Base-by-base conservation (phyloP, 129 eudicot species). In the Artemisia tridentata region DNA sequence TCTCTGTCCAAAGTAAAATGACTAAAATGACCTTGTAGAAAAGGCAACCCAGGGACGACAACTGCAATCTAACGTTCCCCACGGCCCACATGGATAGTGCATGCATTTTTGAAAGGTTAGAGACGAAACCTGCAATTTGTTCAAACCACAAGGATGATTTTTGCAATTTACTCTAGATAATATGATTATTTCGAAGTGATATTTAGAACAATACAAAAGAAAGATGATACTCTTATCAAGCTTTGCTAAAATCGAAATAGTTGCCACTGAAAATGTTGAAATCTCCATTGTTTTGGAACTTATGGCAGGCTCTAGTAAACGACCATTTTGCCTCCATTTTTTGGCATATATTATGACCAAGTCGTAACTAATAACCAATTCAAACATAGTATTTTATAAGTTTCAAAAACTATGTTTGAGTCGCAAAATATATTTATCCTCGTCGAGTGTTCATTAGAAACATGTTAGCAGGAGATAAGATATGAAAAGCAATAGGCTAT, bases 241-340 rank as follows among this genome's bases (percentile, higher is more conserved):
- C 25, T 67, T 52, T n/a, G 57, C 11, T 9, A 52, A 52, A 8
- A 1, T 27, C 27, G 13, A 48, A 23, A 25, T 67, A 31, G 16
- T 68, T 31, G 45, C 31, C 11, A 11, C 52, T 68, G 62, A 16
- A 50, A 51, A 68, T 68, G 47, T 51, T 68, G 47, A 29, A 68
- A 68, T 17, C 31, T 29, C 19, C 54, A 17, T 31, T 3, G 49
- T 11, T 29, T 52, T 31, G 73, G 52, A 68, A 52, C 31, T 68
- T 68, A 68, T 55, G 29, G 63, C 50, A n/a, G 50, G 63, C 46
- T 68, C 29, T 25, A 25, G 63, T 69, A 56, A 64, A 31, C 68
- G 73, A 53, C 68, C 73, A 69, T 16, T 53, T 69, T 53, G 38
- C 63, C 73, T 68, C 25, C 63, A 31, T 17, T 53, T 5, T 31